phyloP scores from a whole-genome alignment of 805 yeast genomes.

The Pichia occidentalis region DNA sequence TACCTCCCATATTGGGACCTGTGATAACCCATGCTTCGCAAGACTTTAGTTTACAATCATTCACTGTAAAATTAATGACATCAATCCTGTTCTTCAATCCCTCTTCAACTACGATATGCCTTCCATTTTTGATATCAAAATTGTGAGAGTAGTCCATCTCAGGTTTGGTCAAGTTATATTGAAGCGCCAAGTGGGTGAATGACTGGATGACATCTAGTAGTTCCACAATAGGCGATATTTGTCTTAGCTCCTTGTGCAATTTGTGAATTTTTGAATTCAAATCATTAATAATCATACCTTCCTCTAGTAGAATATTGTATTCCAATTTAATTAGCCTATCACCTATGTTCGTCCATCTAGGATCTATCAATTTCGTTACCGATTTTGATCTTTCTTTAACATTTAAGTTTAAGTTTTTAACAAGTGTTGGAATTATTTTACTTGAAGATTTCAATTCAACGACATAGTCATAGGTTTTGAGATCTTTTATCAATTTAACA shows the following conservation, averaged over 20 bases:
- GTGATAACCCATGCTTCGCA: constrained; percentile 55
- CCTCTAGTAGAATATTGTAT: constrained; percentile 48
- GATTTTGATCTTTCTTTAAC: constrained; percentile 24
- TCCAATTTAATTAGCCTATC: constrained; percentile 37
- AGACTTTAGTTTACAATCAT: constrained; percentile 33
- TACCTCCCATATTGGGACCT: constrained; percentile 90
- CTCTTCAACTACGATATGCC: constrained; percentile 84
- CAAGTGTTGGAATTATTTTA: constrained; percentile 17
- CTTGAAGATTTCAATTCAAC: constrained; percentile 24
- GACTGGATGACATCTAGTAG: constrained; percentile 66
- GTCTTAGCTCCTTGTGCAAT: constrained; percentile 41
- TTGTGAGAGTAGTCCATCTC: constrained; percentile 41
- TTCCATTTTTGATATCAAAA: constrained; percentile 54
- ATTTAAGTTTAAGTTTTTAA: constrained; percentile 13
- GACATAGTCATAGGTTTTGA: constrained; percentile 23
- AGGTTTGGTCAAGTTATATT: constrained; percentile 63
- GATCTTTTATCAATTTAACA: constrained; percentile 21
- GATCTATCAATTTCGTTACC: constrained; percentile 31
- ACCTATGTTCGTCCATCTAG: constrained; percentile 51
- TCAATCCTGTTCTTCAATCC: constrained; percentile 41
- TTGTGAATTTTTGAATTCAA: constrained; percentile 43
- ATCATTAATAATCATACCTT: constrained; percentile 42
- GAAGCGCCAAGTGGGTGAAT: constrained; percentile 66
- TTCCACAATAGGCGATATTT: constrained; percentile 44
- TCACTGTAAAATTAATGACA: constrained; percentile 41